Evolutionary conservation across 176 grass and related monocot species (phyloP).

Genomic region (Chrysopogon serrulatus): DNA sequence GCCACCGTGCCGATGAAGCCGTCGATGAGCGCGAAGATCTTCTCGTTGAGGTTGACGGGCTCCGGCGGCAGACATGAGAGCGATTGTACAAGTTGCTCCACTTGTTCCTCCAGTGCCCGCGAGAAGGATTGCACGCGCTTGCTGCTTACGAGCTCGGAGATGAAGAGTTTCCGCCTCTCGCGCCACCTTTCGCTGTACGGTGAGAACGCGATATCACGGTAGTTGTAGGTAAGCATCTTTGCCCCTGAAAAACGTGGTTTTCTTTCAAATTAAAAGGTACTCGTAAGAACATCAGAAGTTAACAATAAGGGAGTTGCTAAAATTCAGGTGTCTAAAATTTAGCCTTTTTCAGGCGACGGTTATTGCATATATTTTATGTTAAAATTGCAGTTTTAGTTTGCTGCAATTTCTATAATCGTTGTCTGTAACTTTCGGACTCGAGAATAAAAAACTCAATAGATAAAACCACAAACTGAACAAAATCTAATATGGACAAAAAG

Average conservation of each 20-base stretch:
- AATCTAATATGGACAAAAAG: no score
- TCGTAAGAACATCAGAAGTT: no score
- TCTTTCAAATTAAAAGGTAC: no score
- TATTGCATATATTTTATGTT: no score
- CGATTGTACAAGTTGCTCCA: background rate
- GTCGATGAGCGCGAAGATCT: constrained; percentile 4
- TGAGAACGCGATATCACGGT: constrained; percentile 14
- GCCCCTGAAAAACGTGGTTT: background rate
- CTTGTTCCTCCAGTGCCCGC: background rate
- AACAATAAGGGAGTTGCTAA: no score
- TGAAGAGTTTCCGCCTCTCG: constrained; percentile 1
- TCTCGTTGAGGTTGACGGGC: constrained; percentile 1
- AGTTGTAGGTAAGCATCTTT: background rate
- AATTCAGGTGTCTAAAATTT: no score
- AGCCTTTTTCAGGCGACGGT: no score
- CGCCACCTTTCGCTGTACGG: constrained; percentile 11
- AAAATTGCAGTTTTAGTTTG: no score
- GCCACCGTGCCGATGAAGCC: constrained; percentile 19
- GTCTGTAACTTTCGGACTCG: no score
- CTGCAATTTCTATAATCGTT: no score
- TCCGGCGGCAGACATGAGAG: background rate
- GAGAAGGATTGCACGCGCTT: background rate
- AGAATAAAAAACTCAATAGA: no score
- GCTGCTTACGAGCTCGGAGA: constrained; percentile 10
- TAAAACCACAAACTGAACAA: no score